Base-by-base conservation (phyloP, 2,329 filamentous ascomycete species). In the Colletotrichum higginsianum region DNA sequence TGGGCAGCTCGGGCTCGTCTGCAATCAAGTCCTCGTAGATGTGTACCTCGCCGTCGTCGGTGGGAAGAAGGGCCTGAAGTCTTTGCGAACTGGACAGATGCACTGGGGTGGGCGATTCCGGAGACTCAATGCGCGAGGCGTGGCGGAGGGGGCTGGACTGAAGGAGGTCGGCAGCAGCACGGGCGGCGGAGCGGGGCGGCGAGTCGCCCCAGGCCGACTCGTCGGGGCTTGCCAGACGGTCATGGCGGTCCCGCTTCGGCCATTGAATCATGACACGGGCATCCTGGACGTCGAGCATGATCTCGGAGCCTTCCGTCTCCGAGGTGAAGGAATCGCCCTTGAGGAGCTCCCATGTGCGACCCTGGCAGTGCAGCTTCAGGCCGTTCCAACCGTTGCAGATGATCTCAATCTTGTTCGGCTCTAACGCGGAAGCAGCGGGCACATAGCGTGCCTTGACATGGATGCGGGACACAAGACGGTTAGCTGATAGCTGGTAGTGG, bases 311-410 rank as follows among this genome's bases (percentile, higher is more conserved):
- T 79, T 95, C 94, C 40, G 95, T 95, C 82, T 97, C 94, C 69
- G 95, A 97, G 57, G 92, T 93, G 82, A 98, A 98, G 61, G 90
- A 93, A 80, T 98, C 95, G 21, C 93, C 94, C 84, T 98, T 98
- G 74, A 86, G 88, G 77, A 99, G 83, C 75, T 98, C 94, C 86
- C 94, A 96, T 3, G 94, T 93, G 75, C 92, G 91, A 67, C 94
- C 94, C 82, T 96, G 93, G 85, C 94, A 98, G 83, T 98, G 95
- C 76, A 99, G 84, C 84, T 94, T 97, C 75, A 96, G 87, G 18
- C 96, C 96, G 81, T 99, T 99, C 96, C 96, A 98, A 26, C 96
- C 96, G 78, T 93, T 90, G 86, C 96, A 99, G 78, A 94, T 88
- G 77, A 99, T 93, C 82, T 98, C 94, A 57, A 99, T 90, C 81